phyloP scores from a whole-genome alignment of 768 basidiomycete genomes.

The Hericium coralloides region DNA sequence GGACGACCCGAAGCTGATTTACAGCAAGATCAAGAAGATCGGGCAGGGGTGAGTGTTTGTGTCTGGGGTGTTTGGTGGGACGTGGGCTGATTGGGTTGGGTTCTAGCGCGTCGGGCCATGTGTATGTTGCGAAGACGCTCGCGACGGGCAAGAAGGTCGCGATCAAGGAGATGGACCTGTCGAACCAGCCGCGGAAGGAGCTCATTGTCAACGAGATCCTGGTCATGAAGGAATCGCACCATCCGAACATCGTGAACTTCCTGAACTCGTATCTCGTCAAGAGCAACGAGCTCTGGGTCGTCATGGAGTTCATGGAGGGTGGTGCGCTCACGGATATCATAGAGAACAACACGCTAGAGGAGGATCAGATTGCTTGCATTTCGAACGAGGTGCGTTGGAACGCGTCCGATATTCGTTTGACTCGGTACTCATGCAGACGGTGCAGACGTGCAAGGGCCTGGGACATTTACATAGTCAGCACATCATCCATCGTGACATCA shows the following conservation, averaged over 20 bases:
- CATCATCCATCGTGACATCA: conserved; percentile 97
- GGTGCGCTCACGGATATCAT: conserved; percentile 97
- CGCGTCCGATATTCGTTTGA: neutral
- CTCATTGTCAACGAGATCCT: conserved; percentile 96
- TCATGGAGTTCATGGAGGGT: conserved; percentile 99
- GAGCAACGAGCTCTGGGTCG: conserved; percentile 88
- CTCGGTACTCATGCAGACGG: neutral
- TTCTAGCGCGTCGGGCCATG: conserved; percentile 87
- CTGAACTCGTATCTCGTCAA: conserved; percentile 85
- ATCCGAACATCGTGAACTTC: conserved; percentile 97
- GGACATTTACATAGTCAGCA: conserved; percentile 88
- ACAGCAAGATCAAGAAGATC: conserved; percentile 97
- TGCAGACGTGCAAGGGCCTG: conserved; percentile 89
- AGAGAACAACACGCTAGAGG: conserved; percentile 90
- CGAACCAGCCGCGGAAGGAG: conserved; percentile 94
- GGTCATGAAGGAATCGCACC: conserved; percentile 98
- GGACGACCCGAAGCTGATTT: conserved; percentile 82
- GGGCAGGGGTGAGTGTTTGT: conserved; percentile 79
- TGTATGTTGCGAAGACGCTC: conserved; percentile 92
- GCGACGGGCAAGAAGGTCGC: conserved; percentile 83
- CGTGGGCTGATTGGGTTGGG: neutral
- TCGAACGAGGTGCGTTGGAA: conserved; percentile 71
- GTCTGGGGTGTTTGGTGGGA: conserved; percentile 4
- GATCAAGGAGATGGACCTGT: conserved; percentile 97
- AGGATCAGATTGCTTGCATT: conserved; percentile 92